Conservation (phyloP, 768 basidiomycete genomes). For the Kwoniella sp. region DNA sequence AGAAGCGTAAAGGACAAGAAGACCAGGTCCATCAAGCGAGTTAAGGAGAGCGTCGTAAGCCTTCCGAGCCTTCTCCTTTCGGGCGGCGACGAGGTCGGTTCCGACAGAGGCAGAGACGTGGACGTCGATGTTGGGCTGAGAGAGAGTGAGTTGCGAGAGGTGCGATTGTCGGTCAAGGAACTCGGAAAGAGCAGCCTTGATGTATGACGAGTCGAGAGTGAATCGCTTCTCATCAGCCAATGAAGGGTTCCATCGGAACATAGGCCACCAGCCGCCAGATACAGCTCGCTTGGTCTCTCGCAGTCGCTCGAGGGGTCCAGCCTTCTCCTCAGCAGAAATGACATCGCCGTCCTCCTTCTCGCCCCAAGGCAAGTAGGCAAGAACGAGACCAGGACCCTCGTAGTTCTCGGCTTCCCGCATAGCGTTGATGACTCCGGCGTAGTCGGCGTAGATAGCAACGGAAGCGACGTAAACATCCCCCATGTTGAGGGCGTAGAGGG, state of each 20-base stretch:
- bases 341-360: constrained; percentile 63
- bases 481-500: constrained; percentile 97
- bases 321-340: constrained; percentile 41
- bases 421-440: constrained; percentile 88
- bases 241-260: constrained; percentile 95
- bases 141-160: constrained; percentile 84
- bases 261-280: constrained; percentile 94
- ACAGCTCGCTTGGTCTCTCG: constrained; percentile 97
- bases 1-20: constrained; percentile 88
- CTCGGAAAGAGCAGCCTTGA: constrained; percentile 88
- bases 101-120: constrained; percentile 84
- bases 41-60: constrained; percentile 81
- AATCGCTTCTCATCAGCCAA: constrained; percentile 76
- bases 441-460: constrained; percentile 92
- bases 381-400: constrained; percentile 83
- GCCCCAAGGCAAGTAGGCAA: constrained; percentile 89
- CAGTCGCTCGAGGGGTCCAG: constrained; percentile 81
- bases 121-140: constrained; percentile 72
- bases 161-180: constrained; percentile 98
- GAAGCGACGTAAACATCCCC: constrained; percentile 95
- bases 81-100: constrained; percentile 77
- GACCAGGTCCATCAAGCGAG: constrained; percentile 82
- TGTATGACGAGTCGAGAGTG: constrained; percentile 83
- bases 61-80: constrained; percentile 76
- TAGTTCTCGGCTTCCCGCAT: constrained; percentile 87